These are phyloP conservation scores for Hortiboletus flavorubellus DNA, from an alignment of 768 basidiomycete genomes.

Conservation along the genomic window DNA sequence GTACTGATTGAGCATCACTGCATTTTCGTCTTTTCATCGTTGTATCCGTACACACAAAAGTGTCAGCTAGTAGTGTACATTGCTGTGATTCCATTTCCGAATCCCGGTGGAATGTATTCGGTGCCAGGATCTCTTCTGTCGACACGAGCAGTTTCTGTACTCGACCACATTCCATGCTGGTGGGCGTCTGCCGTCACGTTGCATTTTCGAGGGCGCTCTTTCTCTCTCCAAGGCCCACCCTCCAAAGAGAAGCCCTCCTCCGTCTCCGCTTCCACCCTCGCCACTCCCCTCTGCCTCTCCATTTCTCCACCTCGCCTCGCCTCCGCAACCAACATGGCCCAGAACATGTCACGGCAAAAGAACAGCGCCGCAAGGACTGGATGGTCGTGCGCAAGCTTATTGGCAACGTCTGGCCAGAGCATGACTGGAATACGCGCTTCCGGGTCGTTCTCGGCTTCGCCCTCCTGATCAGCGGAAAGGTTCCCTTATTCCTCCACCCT, in stretches of 20 bases:
- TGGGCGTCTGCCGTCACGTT: conserved; percentile 21
- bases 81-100: not conserved
- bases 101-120: too few relatives aligned
- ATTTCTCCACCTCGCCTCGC: conserved; percentile 19
- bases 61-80: not conserved
- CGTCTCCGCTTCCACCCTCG: conserved; percentile 2
- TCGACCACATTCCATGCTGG: conserved; percentile 21
- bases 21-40: not conserved
- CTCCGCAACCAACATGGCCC: conserved; percentile 11
- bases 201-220: conserved; percentile 7
- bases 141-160: not conserved
- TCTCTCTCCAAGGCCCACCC: not conserved
- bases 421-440: conserved; percentile 77
- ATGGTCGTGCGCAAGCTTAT: conserved; percentile 77
- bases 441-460: conserved; percentile 82
- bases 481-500: conserved; percentile 29
- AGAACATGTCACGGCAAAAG: conserved; percentile 23
- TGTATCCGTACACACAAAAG: conserved; percentile 5
- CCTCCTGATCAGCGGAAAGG: conserved; percentile 83
- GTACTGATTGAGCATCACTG: conserved; percentile 19
- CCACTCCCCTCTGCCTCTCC: not conserved
- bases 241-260: conserved; percentile 9
- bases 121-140: too few relatives aligned
- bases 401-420: conserved; percentile 88
- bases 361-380: conserved; percentile 82